These are phyloP conservation scores for Allomyces macrogynus DNA, from an alignment of 192 early-diverging fungal species.

Conservation along the genomic window DNA sequence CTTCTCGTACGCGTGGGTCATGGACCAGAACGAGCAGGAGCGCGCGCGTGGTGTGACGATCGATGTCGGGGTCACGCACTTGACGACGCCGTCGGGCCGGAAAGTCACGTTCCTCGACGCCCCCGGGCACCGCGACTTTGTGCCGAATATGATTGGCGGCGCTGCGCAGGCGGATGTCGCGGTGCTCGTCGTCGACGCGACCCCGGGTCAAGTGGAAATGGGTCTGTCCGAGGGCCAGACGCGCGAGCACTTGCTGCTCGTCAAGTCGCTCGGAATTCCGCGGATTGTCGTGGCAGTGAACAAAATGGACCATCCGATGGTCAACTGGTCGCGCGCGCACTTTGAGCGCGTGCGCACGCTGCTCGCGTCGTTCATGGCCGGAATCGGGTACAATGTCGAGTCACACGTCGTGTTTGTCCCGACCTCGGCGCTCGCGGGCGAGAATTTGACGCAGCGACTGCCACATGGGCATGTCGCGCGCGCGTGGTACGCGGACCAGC, in stretches of 20 bases:
- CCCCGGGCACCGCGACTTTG: slow-evolving; percentile 93
- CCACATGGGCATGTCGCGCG: slow-evolving; percentile 5
- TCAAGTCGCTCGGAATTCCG: slow-evolving; percentile 76
- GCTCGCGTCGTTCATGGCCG: slow-evolving; percentile 45
- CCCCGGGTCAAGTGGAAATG: slow-evolving; percentile 77
- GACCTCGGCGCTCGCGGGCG: slow-evolving; percentile 73
- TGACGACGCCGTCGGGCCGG: slow-evolving; percentile 48
- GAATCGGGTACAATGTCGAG: slow-evolving; percentile 57
- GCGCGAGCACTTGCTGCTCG: slow-evolving; percentile 79
- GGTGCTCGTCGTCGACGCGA: slow-evolving; percentile 75
- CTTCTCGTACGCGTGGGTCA: slow-evolving; percentile 93
- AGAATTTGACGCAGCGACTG: slow-evolving; percentile 46
- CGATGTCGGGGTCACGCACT: slow-evolving; percentile 78
- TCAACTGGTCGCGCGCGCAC: slow-evolving; percentile 60
- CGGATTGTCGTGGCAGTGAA: slow-evolving; percentile 89
- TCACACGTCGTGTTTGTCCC: slow-evolving; percentile 65
- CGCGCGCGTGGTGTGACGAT: slow-evolving; percentile 81
- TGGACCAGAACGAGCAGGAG: slow-evolving; percentile 93
- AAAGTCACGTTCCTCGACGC: slow-evolving; percentile 82
- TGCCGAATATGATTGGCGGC: slow-evolving; percentile 98
- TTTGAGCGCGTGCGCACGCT: slow-evolving; percentile 54
- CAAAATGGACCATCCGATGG: slow-evolving; percentile 58
- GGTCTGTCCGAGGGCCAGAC: slow-evolving; percentile 93
- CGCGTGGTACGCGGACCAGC: slow-evolving; percentile 57
- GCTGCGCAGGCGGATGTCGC: slow-evolving; percentile 83